A percentile compares a stretch with the other conserved stretches of the same genome.
Evolutionary conservation across 2,329 filamentous ascomycete species (phyloP).

Genomic region (Stagonosporopsis chrysanthemi): DNA sequence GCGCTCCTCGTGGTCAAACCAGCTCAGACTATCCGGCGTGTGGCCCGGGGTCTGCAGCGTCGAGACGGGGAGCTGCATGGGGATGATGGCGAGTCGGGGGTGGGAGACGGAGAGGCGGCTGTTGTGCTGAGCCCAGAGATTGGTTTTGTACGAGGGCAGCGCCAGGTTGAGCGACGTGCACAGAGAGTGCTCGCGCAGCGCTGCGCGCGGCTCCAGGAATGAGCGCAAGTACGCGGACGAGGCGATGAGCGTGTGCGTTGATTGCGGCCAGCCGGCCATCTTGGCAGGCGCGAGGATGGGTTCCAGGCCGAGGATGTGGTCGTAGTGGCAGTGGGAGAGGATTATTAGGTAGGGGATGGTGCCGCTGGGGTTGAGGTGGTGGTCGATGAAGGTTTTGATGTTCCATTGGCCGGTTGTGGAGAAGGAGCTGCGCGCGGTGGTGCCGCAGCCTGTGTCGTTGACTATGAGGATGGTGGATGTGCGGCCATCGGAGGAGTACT

Average conservation of each 20-base stretch:
- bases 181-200: constrained; percentile 10
- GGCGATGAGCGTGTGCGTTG: not conserved
- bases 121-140: constrained; percentile 4
- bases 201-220: constrained; percentile 5
- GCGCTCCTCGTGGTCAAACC: constrained; percentile 17
- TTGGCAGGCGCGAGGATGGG: constrained; percentile 6
- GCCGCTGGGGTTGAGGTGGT: constrained; percentile 15
- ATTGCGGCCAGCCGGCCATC: not conserved
- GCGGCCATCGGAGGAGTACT: not conserved
- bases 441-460: constrained; percentile 17
- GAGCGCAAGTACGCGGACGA: constrained; percentile 2
- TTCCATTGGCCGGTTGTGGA: constrained; percentile 6
- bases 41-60: constrained; percentile 23
- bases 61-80: constrained; percentile 6
- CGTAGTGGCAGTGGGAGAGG: constrained; percentile 24
- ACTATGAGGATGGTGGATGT: constrained; percentile 8
- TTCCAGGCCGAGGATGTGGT: constrained; percentile 21
- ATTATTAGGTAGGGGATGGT: constrained; percentile 18
- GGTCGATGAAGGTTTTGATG: constrained; percentile 21
- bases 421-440: not conserved
- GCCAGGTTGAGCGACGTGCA: constrained; percentile 1
- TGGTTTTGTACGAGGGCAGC: constrained; percentile 3
- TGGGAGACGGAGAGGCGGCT: not conserved
- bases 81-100: not conserved
- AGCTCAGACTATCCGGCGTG: constrained; percentile 22